These are phyloP conservation scores for Hanseniaspora jakobsenii DNA, from an alignment of 805 yeast genomes.

Conservation along the genomic window DNA sequence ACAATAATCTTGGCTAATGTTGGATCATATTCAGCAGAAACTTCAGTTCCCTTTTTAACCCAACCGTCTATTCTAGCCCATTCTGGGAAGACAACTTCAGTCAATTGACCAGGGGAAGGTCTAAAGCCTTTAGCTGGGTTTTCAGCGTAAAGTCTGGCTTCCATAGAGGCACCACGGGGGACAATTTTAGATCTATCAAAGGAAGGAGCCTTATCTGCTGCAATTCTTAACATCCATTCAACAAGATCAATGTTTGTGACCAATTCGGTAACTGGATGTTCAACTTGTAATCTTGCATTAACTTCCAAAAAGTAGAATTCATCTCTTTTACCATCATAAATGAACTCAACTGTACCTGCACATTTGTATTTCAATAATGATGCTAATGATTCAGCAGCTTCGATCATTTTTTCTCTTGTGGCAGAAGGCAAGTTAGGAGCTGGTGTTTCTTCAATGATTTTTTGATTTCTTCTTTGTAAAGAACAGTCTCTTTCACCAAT, in stretches of 20 bases:
- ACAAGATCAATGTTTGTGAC: slow-evolving; percentile 91
- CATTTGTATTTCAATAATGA: slow-evolving; percentile 78
- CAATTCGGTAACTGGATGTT: slow-evolving; percentile 93
- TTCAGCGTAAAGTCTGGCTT: slow-evolving; percentile 92
- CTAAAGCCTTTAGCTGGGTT: slow-evolving; percentile 89
- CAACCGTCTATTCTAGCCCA: slow-evolving; percentile 94
- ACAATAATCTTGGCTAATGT: slow-evolving; percentile 93
- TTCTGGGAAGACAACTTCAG: slow-evolving; percentile 71
- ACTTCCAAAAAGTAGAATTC: slow-evolving; percentile 92
- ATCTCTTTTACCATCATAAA: slow-evolving; percentile 74
- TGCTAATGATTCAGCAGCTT: slow-evolving; percentile 75
- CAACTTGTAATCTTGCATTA: slow-evolving; percentile 92
- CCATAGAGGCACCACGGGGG: slow-evolving; percentile 85
- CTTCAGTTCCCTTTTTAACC: slow-evolving; percentile 76
- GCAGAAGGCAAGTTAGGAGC: slow-evolving; percentile 83
- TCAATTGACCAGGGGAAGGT: slow-evolving; percentile 92
- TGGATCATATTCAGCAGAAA: slow-evolving; percentile 92
- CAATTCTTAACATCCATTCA: slow-evolving; percentile 91
- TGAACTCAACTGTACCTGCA: slow-evolving; percentile 96
- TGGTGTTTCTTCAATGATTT: slow-evolving; percentile 93
- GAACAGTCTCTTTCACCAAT: slow-evolving; percentile 97
- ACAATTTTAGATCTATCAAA: slow-evolving; percentile 43
- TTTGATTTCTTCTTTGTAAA: slow-evolving; percentile 92
- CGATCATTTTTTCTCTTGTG: slow-evolving; percentile 63
- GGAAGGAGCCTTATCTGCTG: slow-evolving; percentile 80